Evolutionary conservation across 164 flowering plant species (phyloP), one percentile per base, ranked within the genome.

Genomic region (Cinnamomum chago): DNA sequence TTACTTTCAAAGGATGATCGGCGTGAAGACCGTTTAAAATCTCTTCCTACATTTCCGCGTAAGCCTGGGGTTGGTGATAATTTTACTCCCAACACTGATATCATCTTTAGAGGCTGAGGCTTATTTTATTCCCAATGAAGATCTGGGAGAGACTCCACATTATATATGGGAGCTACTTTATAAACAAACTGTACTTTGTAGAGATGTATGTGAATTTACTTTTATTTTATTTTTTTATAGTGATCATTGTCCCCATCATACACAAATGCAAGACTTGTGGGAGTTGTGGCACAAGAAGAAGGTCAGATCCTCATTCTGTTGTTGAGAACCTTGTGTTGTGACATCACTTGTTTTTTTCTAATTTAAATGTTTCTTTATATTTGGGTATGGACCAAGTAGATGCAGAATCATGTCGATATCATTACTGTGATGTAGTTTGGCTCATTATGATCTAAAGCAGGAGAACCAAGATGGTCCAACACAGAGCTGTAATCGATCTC

Each of bases 11-110:
- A 76, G 52, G 75, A 85, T 82, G 79, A 30, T 18, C 20, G n/a
- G 7, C 6, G 27, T 67, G 24, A 78, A 62, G 78, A 81, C 7
- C 76, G 50, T 77, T 40, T 86, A 20, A 40, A 81, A 12, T 68
- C 75, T 66, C 83, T 87, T 78, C 89, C 89, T 3, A 77, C 77
- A 50, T 86, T 88, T 80, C 62, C 20, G 13, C 20, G 11, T 25
- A 33, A 28, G 50, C 5, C 17, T 10, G 2, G 20, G 50, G 50
- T 7, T 13, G 50, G 35, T 67, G 69, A 67, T 30, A 5, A 55
- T 64, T 25, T 2, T 40, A 9, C 47, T 18, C n/a, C 22, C 18
- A 58, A 58, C 2, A 24, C 9, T 24, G 25, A 17, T 64, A 22
- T 24, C 67, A 24, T 64, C 67, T 64, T 22, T 22, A 15, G 67